Evolutionary conservation across 768 basidiomycete species (phyloP).

Genomic region (Auricularia sp.): DNA sequence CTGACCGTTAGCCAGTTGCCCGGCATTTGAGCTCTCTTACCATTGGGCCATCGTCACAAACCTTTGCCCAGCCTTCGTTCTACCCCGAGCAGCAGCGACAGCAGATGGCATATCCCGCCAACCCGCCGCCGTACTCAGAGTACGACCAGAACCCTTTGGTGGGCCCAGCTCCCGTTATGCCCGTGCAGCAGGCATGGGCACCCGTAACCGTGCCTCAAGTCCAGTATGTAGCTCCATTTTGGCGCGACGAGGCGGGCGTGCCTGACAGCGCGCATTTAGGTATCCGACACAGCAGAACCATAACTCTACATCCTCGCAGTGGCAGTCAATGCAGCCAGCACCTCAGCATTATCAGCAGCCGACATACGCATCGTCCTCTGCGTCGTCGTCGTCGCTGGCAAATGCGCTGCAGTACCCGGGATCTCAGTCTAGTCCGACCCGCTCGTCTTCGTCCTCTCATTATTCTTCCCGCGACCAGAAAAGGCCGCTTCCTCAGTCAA

Average conservation of each 20-base stretch:
- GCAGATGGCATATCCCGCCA: constrained; percentile 18
- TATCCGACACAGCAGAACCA: constrained; percentile 13
- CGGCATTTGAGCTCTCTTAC: background rate
- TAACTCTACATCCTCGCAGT: constrained; percentile 24
- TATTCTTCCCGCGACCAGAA: background rate
- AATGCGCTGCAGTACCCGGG: constrained; percentile 48
- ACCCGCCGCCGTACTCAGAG: constrained; percentile 52
- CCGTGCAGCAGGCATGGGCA: constrained; percentile 25
- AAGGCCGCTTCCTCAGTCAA: background rate
- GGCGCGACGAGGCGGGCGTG: constrained; percentile 32
- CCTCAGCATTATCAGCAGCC: constrained; percentile 49
- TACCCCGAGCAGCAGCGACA: background rate
- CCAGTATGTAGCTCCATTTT: constrained; percentile 8
- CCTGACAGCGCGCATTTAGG: constrained; percentile 20
- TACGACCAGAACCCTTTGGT: constrained; percentile 55
- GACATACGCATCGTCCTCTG: constrained; percentile 47
- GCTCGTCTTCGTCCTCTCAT: constrained; percentile 5
- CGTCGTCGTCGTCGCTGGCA: constrained; percentile 66
- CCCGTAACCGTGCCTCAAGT: background rate
- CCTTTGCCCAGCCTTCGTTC: background rate
- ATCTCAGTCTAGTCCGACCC: constrained; percentile 4
- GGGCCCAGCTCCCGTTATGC: constrained; percentile 38
- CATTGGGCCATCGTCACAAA: background rate
- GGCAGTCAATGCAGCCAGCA: constrained; percentile 31
- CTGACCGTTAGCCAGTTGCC: background rate